Conservation (phyloP, 257 asterid species). For the Avicennia marina region DNA sequence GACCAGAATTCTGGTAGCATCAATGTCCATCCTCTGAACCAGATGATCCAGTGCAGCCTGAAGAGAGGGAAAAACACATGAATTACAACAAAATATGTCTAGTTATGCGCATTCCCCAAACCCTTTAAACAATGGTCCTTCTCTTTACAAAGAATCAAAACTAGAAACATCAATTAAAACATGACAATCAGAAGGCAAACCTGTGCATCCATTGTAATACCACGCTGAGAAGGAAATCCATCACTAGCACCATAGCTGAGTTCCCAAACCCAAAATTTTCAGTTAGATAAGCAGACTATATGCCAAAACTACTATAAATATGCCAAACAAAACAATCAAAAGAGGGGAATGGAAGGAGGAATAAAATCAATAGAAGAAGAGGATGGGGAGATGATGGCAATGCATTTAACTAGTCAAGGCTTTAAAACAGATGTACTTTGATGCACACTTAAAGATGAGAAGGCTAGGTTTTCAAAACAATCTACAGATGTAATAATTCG, state of each 20-base stretch:
- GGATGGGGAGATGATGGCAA: not conserved
- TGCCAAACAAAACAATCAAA: conserved; percentile 9
- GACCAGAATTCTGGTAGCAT: conserved; percentile 77
- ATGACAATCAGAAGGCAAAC: conserved; percentile 32
- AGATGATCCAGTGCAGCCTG: conserved; percentile 98
- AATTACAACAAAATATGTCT: too few relatives aligned
- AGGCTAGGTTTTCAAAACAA: not conserved
- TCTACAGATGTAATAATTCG: not conserved
- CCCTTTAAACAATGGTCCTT: too few relatives aligned
- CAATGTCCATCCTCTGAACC: conserved; percentile 83
- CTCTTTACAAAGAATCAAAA: too few relatives aligned
- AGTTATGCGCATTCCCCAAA: too few relatives aligned
- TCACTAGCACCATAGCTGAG: conserved; percentile 97
- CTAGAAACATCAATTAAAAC: not conserved
- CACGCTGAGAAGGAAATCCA: conserved; percentile 93
- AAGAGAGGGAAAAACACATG: not conserved
- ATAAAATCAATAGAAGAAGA: conserved; percentile 7
- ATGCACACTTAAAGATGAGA: not conserved
- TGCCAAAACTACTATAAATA: too few relatives aligned
- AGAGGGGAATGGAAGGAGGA: conserved; percentile 1
- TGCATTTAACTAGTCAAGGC: not conserved
- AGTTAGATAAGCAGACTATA: too few relatives aligned
- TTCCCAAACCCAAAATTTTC: conserved; percentile 16
- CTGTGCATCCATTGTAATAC: conserved; percentile 94
- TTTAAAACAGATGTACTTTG: not conserved